Evolutionary conservation across 441 rosid genomes (phyloP).

Genomic region (Lepidium campestre): DNA sequence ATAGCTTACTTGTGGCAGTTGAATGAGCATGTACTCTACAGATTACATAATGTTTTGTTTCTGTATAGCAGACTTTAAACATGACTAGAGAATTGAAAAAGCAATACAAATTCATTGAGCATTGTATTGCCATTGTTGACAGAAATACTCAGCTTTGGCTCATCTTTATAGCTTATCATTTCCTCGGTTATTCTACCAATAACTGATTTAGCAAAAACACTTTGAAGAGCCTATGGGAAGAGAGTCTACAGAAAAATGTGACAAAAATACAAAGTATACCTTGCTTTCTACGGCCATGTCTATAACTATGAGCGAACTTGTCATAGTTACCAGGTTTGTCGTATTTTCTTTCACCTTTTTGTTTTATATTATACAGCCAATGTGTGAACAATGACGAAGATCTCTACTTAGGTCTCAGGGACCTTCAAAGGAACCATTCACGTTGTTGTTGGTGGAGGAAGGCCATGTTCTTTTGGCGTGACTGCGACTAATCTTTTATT

Average conservation of each 20-base stretch:
- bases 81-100: constrained; percentile 88
- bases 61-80: constrained; percentile 90
- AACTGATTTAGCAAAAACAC: constrained; percentile 53
- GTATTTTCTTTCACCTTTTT: not conserved
- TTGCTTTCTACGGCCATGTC: constrained; percentile 90
- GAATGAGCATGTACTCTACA: constrained; percentile 61
- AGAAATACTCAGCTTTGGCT: constrained; percentile 92
- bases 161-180: constrained; percentile 82
- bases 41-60: constrained; percentile 90
- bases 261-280: constrained; percentile 93
- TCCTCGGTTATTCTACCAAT: constrained; percentile 76
- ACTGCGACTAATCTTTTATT: too few species aligned
- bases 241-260: constrained; percentile 86
- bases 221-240: constrained; percentile 97
- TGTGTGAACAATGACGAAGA: constrained; percentile 50
- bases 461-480: too few species aligned
- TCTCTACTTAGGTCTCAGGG: constrained; percentile 72
- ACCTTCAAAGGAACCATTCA: constrained; percentile 73
- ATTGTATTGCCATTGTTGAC: constrained; percentile 76
- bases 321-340: constrained; percentile 74
- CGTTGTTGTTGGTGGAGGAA: constrained; percentile 78
- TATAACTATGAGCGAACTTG: constrained; percentile 91
- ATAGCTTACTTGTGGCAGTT: not conserved
- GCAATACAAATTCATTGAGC: constrained; percentile 71
- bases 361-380: constrained; percentile 42